Conservation (phyloP, 2,329 filamentous ascomycete species). For the Xylariaceae sp. region DNA sequence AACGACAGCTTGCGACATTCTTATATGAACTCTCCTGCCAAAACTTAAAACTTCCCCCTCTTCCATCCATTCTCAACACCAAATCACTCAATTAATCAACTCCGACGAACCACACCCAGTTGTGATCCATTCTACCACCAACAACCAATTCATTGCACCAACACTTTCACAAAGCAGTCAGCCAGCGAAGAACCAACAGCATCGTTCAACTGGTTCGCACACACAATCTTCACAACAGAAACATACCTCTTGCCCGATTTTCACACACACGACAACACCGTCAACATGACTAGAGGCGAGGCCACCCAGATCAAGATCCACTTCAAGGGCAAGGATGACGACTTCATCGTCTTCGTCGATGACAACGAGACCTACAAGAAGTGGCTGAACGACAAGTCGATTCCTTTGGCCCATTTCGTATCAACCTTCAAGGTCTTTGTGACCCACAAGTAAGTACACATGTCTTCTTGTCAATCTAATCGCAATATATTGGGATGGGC, state of each 20-base stretch:
- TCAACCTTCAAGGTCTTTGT: conserved; percentile 88
- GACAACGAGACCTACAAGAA: conserved; percentile 71
- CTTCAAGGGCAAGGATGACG: conserved; percentile 74
- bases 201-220: not conserved
- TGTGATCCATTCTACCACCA: not conserved
- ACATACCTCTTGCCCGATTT: conserved; percentile 1
- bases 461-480: not conserved
- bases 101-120: not conserved
- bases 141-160: not conserved
- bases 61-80: conserved; percentile 3
- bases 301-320: conserved; percentile 77
- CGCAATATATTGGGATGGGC: not conserved
- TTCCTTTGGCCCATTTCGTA: conserved; percentile 85
- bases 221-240: not conserved
- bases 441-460: conserved; percentile 81
- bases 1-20: conserved; percentile 9
- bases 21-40: conserved; percentile 25
- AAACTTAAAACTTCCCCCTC: not conserved
- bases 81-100: conserved; percentile 4
- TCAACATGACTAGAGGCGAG: conserved; percentile 75
- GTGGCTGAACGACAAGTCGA: conserved; percentile 80
- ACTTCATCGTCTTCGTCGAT: conserved; percentile 67
- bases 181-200: not conserved
- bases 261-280: conserved; percentile 22
- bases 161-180: not conserved